phyloP scores from a whole-genome alignment of 1,139 yeast genomes.

The Suhomyces coccinellae region DNA sequence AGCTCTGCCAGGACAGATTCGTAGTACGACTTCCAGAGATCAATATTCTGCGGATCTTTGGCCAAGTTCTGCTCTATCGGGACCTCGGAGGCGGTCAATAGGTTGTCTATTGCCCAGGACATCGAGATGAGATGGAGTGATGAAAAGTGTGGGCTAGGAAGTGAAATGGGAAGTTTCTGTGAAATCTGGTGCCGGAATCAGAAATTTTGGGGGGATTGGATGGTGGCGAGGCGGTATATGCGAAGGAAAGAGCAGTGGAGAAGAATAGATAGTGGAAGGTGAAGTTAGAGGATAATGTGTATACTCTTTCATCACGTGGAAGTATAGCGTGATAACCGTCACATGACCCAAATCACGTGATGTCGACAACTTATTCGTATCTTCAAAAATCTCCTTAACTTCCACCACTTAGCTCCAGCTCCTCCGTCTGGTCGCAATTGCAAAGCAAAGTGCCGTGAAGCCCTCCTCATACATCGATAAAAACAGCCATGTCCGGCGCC shows the following conservation, averaged over 20 bases:
- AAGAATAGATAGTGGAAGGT: background rate
- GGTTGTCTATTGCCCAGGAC: conserved; percentile 2
- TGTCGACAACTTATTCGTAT: background rate
- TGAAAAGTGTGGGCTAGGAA: background rate
- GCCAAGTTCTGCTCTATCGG: conserved; percentile 44
- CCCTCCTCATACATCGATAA: background rate
- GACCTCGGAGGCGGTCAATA: conserved; percentile 4
- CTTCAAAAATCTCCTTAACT: background rate
- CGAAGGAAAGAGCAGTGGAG: background rate
- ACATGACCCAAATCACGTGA: background rate
- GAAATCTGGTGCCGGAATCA: background rate
- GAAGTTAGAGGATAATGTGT: background rate
- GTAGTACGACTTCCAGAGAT: conserved; percentile 57
- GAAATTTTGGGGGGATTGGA: background rate
- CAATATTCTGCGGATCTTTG: conserved; percentile 43
- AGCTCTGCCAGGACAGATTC: conserved; percentile 29
- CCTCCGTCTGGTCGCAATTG: background rate
- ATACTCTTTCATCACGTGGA: background rate
- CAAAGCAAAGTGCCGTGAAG: background rate
- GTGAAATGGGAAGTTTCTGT: background rate
- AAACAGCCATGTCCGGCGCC: conserved; percentile 42
- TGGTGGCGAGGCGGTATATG: background rate
- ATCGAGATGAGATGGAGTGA: background rate
- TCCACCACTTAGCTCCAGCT: background rate
- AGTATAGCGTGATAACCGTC: background rate